These are phyloP conservation scores for Crinitomyces ghanaensis DNA, from an alignment of 805 yeast species.

Conservation along the genomic window DNA sequence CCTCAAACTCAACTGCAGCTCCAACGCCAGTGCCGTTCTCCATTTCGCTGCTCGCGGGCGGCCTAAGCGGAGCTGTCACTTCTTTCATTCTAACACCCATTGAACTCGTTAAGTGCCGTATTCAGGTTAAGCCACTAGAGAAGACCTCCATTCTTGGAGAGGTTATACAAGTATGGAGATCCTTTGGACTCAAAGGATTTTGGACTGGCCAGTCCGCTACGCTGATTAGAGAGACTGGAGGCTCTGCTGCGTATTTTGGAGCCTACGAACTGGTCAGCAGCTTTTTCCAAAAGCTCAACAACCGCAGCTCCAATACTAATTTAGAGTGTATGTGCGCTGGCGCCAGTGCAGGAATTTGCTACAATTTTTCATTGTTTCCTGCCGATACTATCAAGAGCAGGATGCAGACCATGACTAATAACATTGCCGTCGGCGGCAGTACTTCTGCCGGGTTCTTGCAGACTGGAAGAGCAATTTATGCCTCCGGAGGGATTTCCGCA, in stretches of 20 bases:
- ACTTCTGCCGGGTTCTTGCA: constrained; percentile 22
- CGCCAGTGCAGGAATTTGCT: constrained; percentile 74
- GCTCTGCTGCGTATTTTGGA: constrained; percentile 92
- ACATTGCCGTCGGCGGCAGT: too few species aligned
- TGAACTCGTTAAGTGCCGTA: constrained; percentile 78
- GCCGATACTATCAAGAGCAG: constrained; percentile 83
- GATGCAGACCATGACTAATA: constrained; percentile 45
- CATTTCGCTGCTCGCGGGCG: constrained; percentile 57
- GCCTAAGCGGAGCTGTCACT: constrained; percentile 69
- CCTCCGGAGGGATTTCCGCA: constrained; percentile 51
- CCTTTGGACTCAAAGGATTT: constrained; percentile 56
- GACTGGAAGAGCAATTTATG: constrained; percentile 33
- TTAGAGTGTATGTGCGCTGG: constrained; percentile 63
- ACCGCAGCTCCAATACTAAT: constrained; percentile 20
- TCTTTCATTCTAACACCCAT: constrained; percentile 81
- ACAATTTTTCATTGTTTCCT: constrained; percentile 73
- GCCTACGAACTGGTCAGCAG: constrained; percentile 51
- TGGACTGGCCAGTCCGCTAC: constrained; percentile 88
- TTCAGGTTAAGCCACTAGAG: constrained; percentile 53
- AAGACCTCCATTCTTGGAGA: constrained; percentile 26
- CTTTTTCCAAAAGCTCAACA: constrained; percentile 10
- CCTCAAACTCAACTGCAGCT: background rate
- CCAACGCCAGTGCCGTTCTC: too few species aligned
- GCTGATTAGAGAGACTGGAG: constrained; percentile 69
- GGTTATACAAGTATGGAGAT: constrained; percentile 31